phyloP scores from a whole-genome alignment of 108 stramenopile species.

The Heterococcus sp. region DNA sequence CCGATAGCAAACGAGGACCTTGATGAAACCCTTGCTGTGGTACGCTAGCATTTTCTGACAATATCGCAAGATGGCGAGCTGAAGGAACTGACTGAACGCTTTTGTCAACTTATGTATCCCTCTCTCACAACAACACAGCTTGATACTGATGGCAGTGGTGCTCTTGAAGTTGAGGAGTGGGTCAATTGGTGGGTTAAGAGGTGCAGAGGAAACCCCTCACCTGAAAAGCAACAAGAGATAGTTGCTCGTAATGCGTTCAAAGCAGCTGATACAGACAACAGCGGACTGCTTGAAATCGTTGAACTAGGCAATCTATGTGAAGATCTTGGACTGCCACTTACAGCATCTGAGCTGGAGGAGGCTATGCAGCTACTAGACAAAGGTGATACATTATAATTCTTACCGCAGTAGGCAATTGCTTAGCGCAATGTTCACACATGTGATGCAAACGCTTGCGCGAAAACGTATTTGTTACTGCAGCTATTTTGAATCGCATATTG shows the following conservation, averaged over 20 bases:
- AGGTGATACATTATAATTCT: background rate
- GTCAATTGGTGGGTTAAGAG: slow-evolving; percentile 17
- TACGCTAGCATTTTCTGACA: background rate
- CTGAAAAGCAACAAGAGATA: slow-evolving; percentile 13
- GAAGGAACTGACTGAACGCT: background rate
- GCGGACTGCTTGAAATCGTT: background rate
- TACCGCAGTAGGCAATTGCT: background rate
- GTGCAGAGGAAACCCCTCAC: slow-evolving; percentile 1
- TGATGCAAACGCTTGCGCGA: background rate
- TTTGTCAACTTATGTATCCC: background rate
- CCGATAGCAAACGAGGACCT: slow-evolving; percentile 20
- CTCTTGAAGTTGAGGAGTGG: slow-evolving; percentile 16
- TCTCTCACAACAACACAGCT: slow-evolving; percentile 11
- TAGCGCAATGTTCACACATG: background rate
- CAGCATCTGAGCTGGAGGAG: background rate
- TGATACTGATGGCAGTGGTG: slow-evolving; percentile 13
- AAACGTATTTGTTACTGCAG: background rate
- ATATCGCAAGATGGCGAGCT: background rate
- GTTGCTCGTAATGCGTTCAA: slow-evolving; percentile 2
- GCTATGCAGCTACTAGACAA: background rate
- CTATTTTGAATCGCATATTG: background rate
- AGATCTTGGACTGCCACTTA: slow-evolving; percentile 3
- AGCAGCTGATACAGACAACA: background rate
- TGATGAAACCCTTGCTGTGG: slow-evolving; percentile 22
- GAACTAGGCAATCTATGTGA: background rate